phyloP scores from a whole-genome alignment of 2,329 filamentous ascomycete genomes.

The Hypoxylon sp. region DNA sequence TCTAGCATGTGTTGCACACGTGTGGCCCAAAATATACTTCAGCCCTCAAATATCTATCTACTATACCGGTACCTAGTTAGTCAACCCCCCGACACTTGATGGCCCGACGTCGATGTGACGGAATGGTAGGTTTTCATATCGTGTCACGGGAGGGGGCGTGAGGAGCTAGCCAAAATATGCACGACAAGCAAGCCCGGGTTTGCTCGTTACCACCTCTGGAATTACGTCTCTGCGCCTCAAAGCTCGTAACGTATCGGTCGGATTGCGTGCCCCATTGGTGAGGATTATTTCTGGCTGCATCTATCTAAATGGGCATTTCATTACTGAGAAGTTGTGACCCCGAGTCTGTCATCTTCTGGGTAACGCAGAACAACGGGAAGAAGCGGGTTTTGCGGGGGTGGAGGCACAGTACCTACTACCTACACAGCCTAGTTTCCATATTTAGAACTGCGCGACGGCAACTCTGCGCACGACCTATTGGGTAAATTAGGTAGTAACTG shows the following conservation, averaged over 20 bases:
- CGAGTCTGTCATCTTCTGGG: not conserved
- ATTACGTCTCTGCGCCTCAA: not conserved
- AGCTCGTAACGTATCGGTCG: not conserved
- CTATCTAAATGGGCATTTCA: not conserved
- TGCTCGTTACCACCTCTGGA: not conserved
- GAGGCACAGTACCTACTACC: constrained; percentile 17
- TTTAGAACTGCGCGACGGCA: constrained; percentile 19
- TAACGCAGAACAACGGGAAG: not conserved
- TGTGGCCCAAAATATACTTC: not conserved
- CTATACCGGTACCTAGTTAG: constrained; percentile 27
- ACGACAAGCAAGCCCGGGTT: no score
- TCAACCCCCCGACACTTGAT: constrained; percentile 3
- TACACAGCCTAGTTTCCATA: constrained; percentile 30
- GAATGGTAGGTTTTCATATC: constrained; percentile 3
- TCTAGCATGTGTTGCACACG: not conserved
- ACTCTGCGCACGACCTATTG: not conserved
- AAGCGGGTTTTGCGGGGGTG: constrained; percentile 3
- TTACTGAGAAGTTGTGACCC: not conserved
- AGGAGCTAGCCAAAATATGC: constrained; percentile 4
- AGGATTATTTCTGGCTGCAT: not conserved
- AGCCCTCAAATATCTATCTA: constrained; percentile 14
- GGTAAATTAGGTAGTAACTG: not conserved
- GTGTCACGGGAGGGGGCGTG: constrained; percentile 17
- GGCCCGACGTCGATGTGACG: constrained; percentile 16
- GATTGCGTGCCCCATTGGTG: not conserved